A percentile compares a stretch with the other conserved stretches of the same genome.
phyloP scores from a whole-genome alignment of 768 basidiomycete genomes.

The Lyophyllum shimeji region DNA sequence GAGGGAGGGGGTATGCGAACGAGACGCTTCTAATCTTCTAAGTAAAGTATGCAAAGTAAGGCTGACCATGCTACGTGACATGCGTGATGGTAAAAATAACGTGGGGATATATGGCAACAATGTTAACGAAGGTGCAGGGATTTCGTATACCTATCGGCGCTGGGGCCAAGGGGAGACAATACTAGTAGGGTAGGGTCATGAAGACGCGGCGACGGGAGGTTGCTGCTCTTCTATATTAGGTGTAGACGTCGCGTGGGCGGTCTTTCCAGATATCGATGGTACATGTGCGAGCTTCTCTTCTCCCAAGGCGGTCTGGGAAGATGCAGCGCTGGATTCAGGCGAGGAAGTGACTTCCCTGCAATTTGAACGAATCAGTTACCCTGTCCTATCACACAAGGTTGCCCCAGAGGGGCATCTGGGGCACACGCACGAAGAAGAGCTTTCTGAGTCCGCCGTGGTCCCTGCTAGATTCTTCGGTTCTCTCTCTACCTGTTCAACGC shows the following conservation, averaged over 20 bases:
- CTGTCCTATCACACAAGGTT: no score
- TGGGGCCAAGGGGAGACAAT: no score
- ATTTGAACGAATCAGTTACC: neutral
- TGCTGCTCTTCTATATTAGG: neutral
- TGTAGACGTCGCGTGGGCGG: neutral
- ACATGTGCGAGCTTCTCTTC: conserved; percentile 11
- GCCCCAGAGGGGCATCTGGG: neutral
- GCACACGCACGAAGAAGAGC: conserved; percentile 1
- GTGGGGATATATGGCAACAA: neutral
- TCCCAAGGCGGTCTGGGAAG: conserved; percentile 9
- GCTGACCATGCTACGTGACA: neutral
- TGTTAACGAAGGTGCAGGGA: neutral
- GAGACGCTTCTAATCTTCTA: neutral
- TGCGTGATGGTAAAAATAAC: neutral
- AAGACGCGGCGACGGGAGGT: neutral
- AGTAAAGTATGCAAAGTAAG: neutral
- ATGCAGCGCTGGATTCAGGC: neutral
- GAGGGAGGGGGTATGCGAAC: no score
- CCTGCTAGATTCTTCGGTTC: neutral
- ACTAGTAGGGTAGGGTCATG: no score
- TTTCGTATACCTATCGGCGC: no score
- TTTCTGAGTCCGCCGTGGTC: neutral
- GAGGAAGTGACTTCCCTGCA: neutral
- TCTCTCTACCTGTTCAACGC: conserved; percentile 26
- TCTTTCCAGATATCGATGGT: conserved; percentile 1